phyloP scores from a whole-genome alignment of 352 stramenopile genomes.

The Phytophthora cajani region DNA sequence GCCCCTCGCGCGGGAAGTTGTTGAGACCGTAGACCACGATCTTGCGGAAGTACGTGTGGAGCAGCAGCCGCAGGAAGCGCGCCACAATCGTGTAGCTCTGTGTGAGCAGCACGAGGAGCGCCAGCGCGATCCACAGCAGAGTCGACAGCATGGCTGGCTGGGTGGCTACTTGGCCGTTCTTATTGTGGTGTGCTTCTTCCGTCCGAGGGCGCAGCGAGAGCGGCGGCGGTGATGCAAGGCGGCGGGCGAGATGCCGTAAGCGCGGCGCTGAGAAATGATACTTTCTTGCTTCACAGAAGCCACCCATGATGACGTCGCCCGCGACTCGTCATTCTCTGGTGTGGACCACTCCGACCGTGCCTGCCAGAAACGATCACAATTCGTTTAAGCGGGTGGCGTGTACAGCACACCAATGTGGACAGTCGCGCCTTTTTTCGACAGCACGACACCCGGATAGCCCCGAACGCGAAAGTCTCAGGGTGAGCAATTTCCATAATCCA shows the following conservation, averaged over 20 bases:
- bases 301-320: neutral
- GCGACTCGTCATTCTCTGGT: neutral
- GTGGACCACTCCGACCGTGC: neutral
- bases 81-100: conserved; percentile 69
- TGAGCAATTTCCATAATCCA: no score
- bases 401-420: conserved; percentile 1
- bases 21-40: conserved; percentile 82
- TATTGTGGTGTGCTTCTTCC: neutral
- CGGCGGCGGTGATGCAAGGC: neutral
- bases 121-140: conserved; percentile 54
- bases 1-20: conserved; percentile 79
- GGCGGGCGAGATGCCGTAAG: conserved; percentile 9
- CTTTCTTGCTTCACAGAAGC: conserved; percentile 1
- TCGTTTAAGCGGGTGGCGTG: neutral
- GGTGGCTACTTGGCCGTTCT: neutral
- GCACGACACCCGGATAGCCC: conserved; percentile 9
- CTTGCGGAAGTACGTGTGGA: conserved; percentile 84
- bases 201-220: neutral
- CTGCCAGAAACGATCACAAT: neutral
- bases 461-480: conserved; percentile 2
- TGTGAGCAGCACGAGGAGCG: conserved; percentile 52
- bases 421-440: conserved; percentile 13
- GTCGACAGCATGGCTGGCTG: conserved; percentile 37
- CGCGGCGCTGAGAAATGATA: conserved; percentile 28
- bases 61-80: conserved; percentile 69